Evolutionary conservation across 352 stramenopile genomes (phyloP), one percentile per base, ranked within the genome.

Genomic region (Aphanomyces invadans): DNA sequence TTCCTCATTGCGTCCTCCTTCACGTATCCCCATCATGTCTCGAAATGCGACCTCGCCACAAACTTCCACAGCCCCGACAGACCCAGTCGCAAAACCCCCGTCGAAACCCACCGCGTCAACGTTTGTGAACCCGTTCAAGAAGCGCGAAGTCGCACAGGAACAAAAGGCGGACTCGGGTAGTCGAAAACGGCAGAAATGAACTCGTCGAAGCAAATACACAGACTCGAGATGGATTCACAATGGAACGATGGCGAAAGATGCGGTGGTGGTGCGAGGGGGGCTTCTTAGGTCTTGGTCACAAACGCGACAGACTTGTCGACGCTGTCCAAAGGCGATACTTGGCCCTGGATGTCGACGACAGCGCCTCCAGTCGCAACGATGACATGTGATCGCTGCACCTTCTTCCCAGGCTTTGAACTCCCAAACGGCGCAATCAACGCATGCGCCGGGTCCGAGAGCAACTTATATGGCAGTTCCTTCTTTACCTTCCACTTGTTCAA

Each of bases 401-500:
- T 79, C 25, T 81, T 79, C 19, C 76, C 76, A 44, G 79, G 78
- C 39, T 73, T 70, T 19, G 83, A 92, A 75, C 79, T 92, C 51
- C 86, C 86, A 65, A 95, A 93, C 71, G 83, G 78, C 63, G 65
- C 69, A 67, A 95, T 91, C 9, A 95, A 71, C 39, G 76, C 71
- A 71, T 92, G 84, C 73, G 83, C 79, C 0, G 83, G 81, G 63
- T 95, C 86, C 65, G 82, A 92, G 26, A 95, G 74, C 46, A 95
- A 79, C 48, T 74, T 85, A 69, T 90, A 95, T 65, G 74, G 76
- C 70, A 92, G 90, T 63, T 74, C 82, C 69, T 92, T 82, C 75
- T 81, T 82, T 46, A 80, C 69, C 70, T 92, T 91, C 86, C 84
- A 95, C 62, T 75, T 75, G 32, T 74, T 69, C n/a, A 93, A 74